Conservation (phyloP, 2,329 filamentous ascomycete genomes). For the Aureobasidium subglaciale region DNA sequence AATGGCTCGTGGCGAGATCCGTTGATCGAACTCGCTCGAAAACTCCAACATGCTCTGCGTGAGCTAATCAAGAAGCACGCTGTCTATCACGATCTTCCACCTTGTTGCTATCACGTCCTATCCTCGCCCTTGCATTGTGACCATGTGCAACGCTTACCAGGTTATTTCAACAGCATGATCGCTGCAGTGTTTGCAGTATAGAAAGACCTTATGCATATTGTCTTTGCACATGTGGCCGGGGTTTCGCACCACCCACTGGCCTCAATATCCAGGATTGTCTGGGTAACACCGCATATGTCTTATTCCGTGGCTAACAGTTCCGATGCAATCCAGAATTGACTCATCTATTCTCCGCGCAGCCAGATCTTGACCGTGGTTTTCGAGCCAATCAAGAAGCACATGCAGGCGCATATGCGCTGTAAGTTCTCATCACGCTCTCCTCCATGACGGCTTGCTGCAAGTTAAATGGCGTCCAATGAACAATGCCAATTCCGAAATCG, state of each 20-base stretch:
- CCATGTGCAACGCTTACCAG: slow-evolving; percentile 12
- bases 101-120: no score
- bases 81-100: no score
- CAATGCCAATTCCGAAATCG: not conserved
- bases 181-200: slow-evolving; percentile 11
- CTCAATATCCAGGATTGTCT: not conserved
- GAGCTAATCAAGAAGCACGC: not conserved
- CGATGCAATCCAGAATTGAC: not conserved
- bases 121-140: slow-evolving; percentile 12
- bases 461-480: slow-evolving; percentile 10
- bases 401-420: not conserved
- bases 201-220: not conserved
- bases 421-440: not conserved
- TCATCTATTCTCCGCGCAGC: not conserved
- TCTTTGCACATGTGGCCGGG: not conserved
- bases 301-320: not conserved
- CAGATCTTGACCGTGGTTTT: slow-evolving; percentile 4
- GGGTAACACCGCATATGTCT: slow-evolving; percentile 4
- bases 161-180: slow-evolving; percentile 3
- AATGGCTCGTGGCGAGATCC: not conserved
- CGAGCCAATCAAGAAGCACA: slow-evolving; percentile 3
- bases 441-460: not conserved
- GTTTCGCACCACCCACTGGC: not conserved
- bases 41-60: no score
- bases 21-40: not conserved